These are phyloP conservation scores for Aristolochia californica DNA, from an alignment of 164 flowering plant genomes.

Conservation along the genomic window DNA sequence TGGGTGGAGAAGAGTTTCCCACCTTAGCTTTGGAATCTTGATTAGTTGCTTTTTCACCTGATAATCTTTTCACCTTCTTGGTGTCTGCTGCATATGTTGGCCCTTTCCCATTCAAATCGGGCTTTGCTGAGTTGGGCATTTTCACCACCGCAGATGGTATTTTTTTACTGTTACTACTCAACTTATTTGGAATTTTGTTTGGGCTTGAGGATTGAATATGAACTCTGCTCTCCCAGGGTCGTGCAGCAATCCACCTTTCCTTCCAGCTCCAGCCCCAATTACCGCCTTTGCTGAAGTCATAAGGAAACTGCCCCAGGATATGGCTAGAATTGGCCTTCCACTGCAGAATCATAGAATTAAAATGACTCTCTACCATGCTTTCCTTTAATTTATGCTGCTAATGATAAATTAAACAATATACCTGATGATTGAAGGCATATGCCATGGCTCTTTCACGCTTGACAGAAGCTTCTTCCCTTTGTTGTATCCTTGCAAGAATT, in stretches of 20 bases:
- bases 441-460: slow-evolving; percentile 95
- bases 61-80: slow-evolving; percentile 34
- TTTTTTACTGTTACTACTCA: slow-evolving; percentile 19
- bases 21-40: slow-evolving; percentile 14
- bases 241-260: slow-evolving; percentile 90
- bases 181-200: slow-evolving; percentile 28
- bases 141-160: slow-evolving; percentile 13
- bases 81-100: slow-evolving; percentile 4
- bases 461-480: slow-evolving; percentile 83
- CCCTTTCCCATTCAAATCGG: slow-evolving; percentile 33
- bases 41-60: slow-evolving; percentile 31
- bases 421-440: slow-evolving; percentile 97
- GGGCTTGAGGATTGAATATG: slow-evolving; percentile 27
- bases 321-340: slow-evolving; percentile 59
- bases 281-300: slow-evolving; percentile 45
- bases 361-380: neutral
- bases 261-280: slow-evolving; percentile 96
- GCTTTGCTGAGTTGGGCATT: slow-evolving; percentile 22
- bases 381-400: neutral
- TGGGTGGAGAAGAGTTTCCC: slow-evolving; percentile 12
- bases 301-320: slow-evolving; percentile 24
- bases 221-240: slow-evolving; percentile 86
- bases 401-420: slow-evolving; percentile 8
- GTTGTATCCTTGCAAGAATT: slow-evolving; percentile 65
- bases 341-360: slow-evolving; percentile 26